Percentiles rank a stretch among this genome's conserved stretches.
Evolutionary conservation across 2,329 filamentous ascomycete species (phyloP).

Genomic region (Apiospora rasikravindrae): DNA sequence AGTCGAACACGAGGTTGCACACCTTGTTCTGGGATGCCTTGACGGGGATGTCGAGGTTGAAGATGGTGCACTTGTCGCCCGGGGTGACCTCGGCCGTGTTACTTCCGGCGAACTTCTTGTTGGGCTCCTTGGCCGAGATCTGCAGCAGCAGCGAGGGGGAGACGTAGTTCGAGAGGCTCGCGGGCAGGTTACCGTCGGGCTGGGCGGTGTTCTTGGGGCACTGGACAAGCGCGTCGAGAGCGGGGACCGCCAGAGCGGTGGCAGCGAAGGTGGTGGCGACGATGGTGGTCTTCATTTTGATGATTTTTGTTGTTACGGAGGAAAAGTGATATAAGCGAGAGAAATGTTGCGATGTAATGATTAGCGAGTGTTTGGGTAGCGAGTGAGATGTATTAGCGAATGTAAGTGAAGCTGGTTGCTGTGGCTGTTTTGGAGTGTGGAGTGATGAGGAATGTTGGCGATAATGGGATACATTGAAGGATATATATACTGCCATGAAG

Average conservation of each 20-base stretch:
- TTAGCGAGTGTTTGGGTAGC: background rate
- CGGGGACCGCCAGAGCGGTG: background rate
- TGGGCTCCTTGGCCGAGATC: conserved; percentile 11
- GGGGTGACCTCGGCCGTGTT: conserved; percentile 13
- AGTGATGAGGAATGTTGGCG: background rate
- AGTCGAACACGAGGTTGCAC: conserved; percentile 18
- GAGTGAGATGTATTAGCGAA: background rate
- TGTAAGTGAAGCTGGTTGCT: background rate
- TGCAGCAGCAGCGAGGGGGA: conserved; percentile 2
- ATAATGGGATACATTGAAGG: background rate
- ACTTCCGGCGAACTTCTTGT: conserved; percentile 8
- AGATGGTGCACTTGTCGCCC: conserved; percentile 15
- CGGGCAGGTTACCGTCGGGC: conserved; percentile 5
- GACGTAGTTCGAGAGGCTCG: background rate
- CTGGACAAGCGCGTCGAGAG: background rate
- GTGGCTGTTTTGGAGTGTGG: background rate
- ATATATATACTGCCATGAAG: background rate
- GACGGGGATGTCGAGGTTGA: conserved; percentile 9
- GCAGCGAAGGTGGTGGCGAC: background rate
- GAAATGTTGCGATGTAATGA: too few species aligned
- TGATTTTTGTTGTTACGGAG: background rate
- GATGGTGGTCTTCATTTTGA: conserved; percentile 5
- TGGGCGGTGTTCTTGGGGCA: conserved; percentile 11
- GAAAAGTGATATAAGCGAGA: background rate
- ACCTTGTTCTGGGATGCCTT: background rate